phyloP scores from a whole-genome alignment of 805 yeast genomes.

The Zygoascus biomembranicola region DNA sequence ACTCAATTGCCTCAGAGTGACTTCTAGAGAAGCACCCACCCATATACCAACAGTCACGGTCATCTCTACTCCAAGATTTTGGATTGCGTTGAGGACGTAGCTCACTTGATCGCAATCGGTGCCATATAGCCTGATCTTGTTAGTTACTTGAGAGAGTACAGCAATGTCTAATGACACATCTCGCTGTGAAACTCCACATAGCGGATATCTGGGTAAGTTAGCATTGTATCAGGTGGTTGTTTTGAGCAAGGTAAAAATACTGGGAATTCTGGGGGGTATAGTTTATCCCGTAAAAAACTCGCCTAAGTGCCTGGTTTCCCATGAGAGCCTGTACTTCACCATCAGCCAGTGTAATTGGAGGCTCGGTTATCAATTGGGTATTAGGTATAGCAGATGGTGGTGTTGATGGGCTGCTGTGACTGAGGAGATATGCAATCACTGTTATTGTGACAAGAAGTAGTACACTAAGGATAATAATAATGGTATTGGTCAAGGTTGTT shows the following conservation, averaged over 20 bases:
- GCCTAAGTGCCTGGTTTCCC: conserved; percentile 25
- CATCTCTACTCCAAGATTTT: conserved; percentile 42
- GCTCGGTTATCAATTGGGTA: not conserved
- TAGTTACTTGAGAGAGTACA: conserved; percentile 48
- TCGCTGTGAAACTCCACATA: conserved; percentile 41
- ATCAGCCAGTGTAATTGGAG: conserved; percentile 10
- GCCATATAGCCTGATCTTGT: conserved; percentile 49
- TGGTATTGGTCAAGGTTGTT: not conserved
- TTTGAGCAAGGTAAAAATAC: conserved; percentile 17
- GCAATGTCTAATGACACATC: conserved; percentile 52
- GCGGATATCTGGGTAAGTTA: conserved; percentile 29
- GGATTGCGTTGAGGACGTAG: conserved; percentile 44
- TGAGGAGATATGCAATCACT: not conserved
- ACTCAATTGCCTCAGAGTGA: conserved; percentile 39
- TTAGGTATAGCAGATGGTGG: too few species aligned
- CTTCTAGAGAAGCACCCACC: conserved; percentile 41
- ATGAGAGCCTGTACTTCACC: conserved; percentile 28
- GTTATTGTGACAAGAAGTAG: not conserved
- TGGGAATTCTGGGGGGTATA: conserved; percentile 50
- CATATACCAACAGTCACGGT: conserved; percentile 56
- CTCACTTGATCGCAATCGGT: conserved; percentile 54
- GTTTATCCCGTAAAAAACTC: conserved; percentile 47
- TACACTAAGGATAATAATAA: not conserved
- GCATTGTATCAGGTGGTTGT: not conserved
- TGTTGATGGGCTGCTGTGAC: not conserved